A percentile compares a stretch with the other conserved stretches of the same genome.
Evolutionary conservation across 1,139 yeast genomes (phyloP).

Genomic region (Geotrichum fermentans): DNA sequence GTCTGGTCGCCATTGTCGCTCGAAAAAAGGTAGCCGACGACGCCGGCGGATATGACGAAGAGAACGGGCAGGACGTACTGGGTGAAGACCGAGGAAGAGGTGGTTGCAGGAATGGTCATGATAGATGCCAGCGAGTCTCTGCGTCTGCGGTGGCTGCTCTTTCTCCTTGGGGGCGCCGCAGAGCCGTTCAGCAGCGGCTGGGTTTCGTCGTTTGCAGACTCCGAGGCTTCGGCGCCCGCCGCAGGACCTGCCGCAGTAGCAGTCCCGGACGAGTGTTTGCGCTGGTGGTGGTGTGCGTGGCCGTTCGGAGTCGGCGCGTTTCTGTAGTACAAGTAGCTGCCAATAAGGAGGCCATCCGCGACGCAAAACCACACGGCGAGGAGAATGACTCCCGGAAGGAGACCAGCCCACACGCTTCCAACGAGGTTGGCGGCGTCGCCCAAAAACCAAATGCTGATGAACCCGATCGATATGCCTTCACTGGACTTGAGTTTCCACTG

Average conservation of each 20-base stretch:
- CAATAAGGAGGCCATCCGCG: slow-evolving; percentile 60
- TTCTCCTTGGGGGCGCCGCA: slow-evolving; percentile 10
- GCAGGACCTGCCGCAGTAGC: neutral
- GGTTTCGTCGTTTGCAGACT: slow-evolving; percentile 12
- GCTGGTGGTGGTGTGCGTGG: slow-evolving; percentile 13
- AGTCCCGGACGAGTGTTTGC: neutral
- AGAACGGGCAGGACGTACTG: slow-evolving; percentile 56
- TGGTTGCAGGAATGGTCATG: slow-evolving; percentile 21
- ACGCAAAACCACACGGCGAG: slow-evolving; percentile 72
- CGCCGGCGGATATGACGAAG: slow-evolving; percentile 66
- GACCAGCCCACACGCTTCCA: slow-evolving; percentile 68
- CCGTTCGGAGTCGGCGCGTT: slow-evolving; percentile 10
- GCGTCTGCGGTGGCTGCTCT: slow-evolving; percentile 17
- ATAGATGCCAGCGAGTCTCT: slow-evolving; percentile 31
- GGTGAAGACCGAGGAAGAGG: slow-evolving; percentile 31
- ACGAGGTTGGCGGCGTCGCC: slow-evolving; percentile 67
- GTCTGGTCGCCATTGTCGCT: slow-evolving; percentile 21
- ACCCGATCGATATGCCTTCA: slow-evolving; percentile 71
- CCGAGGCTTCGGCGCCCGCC: neutral
- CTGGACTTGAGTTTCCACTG: slow-evolving; percentile 77
- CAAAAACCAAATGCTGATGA: slow-evolving; percentile 63
- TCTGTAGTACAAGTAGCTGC: slow-evolving; percentile 53
- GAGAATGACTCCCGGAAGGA: slow-evolving; percentile 64
- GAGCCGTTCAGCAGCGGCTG: slow-evolving; percentile 25
- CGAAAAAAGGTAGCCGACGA: slow-evolving; percentile 55